Percentiles rank a stretch among this genome's conserved stretches.
phyloP scores from a whole-genome alignment of 148 eudicot genomes.

The Gaultheria prostrata region DNA sequence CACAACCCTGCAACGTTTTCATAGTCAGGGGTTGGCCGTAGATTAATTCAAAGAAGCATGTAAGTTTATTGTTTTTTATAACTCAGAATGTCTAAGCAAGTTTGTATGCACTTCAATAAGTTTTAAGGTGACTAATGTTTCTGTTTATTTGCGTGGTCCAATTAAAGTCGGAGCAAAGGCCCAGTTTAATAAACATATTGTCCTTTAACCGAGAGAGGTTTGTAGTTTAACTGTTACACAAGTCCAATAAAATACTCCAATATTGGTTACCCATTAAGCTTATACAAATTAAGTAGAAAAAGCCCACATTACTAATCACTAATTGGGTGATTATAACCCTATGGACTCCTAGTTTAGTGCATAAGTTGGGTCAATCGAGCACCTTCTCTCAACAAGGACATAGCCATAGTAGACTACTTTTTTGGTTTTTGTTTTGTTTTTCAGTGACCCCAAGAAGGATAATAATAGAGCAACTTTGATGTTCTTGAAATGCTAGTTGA shows the following conservation, averaged over 20 bases:
- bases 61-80: not conserved
- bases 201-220: not conserved
- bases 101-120: not conserved
- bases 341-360: not conserved
- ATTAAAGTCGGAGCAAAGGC: not conserved
- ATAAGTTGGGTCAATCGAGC: conserved; percentile 11
- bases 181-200: not conserved
- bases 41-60: not conserved
- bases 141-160: not conserved
- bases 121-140: not conserved
- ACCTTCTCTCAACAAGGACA: not conserved
- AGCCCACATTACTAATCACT: conserved; percentile 16
- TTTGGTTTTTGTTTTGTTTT: not conserved
- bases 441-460: not conserved
- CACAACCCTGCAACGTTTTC: not conserved
- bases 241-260: not conserved
- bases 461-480: not conserved
- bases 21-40: not conserved
- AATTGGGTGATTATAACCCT: conserved; percentile 17
- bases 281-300: conserved; percentile 11
- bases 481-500: not conserved
- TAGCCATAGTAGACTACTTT: not conserved
- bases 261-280: conserved; percentile 14
- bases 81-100: not conserved
- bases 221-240: not conserved